These are phyloP conservation scores for Angophora floribunda DNA, from an alignment of 345 rosid genomes.

Conservation along the genomic window DNA sequence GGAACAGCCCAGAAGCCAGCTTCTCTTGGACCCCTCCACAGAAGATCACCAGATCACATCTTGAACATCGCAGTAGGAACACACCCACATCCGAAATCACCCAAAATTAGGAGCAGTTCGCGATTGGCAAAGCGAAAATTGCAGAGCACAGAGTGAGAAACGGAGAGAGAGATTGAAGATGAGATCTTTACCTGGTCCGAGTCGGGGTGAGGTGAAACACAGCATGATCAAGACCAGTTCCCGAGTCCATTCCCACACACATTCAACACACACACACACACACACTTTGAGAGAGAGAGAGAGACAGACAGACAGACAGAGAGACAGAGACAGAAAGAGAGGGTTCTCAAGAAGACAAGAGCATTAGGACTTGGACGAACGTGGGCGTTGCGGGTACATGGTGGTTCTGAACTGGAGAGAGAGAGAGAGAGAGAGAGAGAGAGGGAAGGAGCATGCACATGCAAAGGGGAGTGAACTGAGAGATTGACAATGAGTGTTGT, in stretches of 20 bases:
- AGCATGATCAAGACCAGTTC: conserved; percentile 54
- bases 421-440: not conserved
- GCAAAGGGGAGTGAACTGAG: not conserved
- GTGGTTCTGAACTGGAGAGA: not conserved
- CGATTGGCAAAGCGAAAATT: not conserved
- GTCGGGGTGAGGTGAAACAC: conserved; percentile 91
- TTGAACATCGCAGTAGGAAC: not conserved
- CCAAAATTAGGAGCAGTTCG: not conserved
- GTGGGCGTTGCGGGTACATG: not conserved
- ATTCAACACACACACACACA: not conserved
- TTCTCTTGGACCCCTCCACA: conserved; percentile 61
- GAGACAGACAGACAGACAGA: not conserved
- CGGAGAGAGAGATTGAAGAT: not conserved
- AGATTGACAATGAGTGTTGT: not conserved
- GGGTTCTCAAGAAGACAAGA: not conserved
- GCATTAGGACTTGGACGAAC: not conserved
- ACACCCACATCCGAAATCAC: not conserved
- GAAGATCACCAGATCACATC: conserved; percentile 76
- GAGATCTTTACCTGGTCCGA: conserved; percentile 51
- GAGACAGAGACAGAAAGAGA: not conserved
- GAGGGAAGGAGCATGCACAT: not conserved
- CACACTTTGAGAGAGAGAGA: not conserved
- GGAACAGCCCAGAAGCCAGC: conserved; percentile 75
- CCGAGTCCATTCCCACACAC: conserved; percentile 36
- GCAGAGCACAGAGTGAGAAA: not conserved